These are phyloP conservation scores for Podaxis carcinomalis DNA, from an alignment of 768 basidiomycete genomes.

Conservation along the genomic window DNA sequence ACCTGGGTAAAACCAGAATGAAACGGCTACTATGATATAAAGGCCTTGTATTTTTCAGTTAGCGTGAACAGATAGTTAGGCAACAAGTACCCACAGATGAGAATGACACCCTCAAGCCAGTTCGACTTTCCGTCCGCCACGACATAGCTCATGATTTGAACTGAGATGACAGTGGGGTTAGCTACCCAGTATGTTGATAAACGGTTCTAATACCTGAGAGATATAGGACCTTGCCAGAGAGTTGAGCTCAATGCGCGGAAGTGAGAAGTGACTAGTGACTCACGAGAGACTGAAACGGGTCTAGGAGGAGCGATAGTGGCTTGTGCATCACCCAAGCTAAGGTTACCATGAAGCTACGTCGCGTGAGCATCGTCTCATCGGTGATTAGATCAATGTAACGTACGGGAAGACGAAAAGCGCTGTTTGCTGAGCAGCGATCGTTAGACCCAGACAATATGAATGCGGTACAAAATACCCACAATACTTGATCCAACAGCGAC, in stretches of 20 bases:
- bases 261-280: slow-evolving; percentile 18
- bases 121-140: slow-evolving; percentile 86
- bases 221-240: slow-evolving; percentile 33
- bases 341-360: slow-evolving; percentile 60
- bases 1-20: slow-evolving; percentile 70
- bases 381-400: neutral
- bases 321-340: slow-evolving; percentile 81
- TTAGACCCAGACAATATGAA: neutral
- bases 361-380: neutral
- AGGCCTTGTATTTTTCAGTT: slow-evolving; percentile 36
- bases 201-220: slow-evolving; percentile 36
- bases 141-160: slow-evolving; percentile 81
- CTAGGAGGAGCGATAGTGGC: slow-evolving; percentile 77
- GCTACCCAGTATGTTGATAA: neutral
- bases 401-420: slow-evolving; percentile 46
- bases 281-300: slow-evolving; percentile 74
- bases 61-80: neutral
- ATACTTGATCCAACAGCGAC: slow-evolving; percentile 81
- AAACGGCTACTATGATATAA: slow-evolving; percentile 68
- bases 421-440: slow-evolving; percentile 49
- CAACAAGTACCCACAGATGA: slow-evolving; percentile 48
- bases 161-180: slow-evolving; percentile 25
- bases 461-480: slow-evolving; percentile 33
- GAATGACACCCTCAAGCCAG: slow-evolving; percentile 84
- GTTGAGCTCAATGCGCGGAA: neutral